Percentiles rank a stretch among this genome's conserved stretches.
These are phyloP conservation scores for Colletotrichum nymphaeae DNA, from an alignment of 2,329 filamentous ascomycete genomes.

Conservation along the genomic window DNA sequence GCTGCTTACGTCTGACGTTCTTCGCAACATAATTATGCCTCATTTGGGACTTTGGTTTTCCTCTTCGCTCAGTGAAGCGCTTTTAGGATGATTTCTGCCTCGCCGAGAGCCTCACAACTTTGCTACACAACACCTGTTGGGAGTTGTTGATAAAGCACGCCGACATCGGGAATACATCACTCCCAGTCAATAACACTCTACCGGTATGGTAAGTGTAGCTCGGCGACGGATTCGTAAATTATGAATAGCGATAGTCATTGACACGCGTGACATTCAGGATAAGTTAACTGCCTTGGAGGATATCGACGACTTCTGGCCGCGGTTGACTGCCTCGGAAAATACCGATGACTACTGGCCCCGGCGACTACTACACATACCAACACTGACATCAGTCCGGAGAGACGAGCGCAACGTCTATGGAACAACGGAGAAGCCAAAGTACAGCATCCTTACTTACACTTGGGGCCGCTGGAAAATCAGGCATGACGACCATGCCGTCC, in stretches of 20 bases:
- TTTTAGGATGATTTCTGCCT: neutral
- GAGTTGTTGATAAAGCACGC: neutral
- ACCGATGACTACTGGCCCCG: neutral
- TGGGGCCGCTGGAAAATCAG: neutral
- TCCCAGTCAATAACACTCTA: neutral
- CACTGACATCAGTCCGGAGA: neutral
- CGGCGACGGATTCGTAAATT: neutral
- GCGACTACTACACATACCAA: neutral
- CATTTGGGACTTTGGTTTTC: neutral
- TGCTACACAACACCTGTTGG: neutral
- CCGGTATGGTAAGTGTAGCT: neutral
- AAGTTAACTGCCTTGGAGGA: neutral
- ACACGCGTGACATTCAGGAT: neutral
- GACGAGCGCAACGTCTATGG: neutral
- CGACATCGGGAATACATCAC: neutral
- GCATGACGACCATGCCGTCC: neutral
- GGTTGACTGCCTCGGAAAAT: neutral
- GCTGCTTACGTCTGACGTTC: neutral
- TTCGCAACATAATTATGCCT: neutral
- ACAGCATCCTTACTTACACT: neutral
- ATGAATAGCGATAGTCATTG: neutral
- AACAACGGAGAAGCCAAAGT: neutral
- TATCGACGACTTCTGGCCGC: neutral
- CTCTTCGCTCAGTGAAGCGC: neutral
- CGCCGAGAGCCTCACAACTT: neutral